Conservation (phyloP, 352 stramenopile genomes). For the Phytophthora uliginosa region DNA sequence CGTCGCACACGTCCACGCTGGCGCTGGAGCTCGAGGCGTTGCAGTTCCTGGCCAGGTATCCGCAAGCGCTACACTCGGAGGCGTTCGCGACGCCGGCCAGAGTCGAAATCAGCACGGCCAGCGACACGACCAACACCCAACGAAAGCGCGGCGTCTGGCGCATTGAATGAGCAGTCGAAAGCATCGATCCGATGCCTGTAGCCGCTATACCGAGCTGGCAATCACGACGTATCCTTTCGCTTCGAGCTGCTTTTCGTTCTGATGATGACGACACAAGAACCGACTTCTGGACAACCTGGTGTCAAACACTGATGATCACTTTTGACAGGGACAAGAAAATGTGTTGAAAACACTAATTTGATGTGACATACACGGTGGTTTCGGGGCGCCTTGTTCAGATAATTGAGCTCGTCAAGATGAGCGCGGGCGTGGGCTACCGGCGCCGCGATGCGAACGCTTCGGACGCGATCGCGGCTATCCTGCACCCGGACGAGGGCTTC, state of each 20-base stretch:
- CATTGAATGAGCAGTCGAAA: constrained; percentile 10
- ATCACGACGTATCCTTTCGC: constrained; percentile 34
- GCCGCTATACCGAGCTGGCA: constrained; percentile 20
- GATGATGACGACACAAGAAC: constrained; percentile 26
- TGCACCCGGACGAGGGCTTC: constrained; percentile 71
- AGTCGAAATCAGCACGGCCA: constrained; percentile 32
- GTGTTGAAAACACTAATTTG: constrained; percentile 4
- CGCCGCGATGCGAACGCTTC: constrained; percentile 76
- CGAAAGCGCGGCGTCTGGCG: constrained; percentile 22
- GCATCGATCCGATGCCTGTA: constrained; percentile 9
- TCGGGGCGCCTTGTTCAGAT: constrained; percentile 4
- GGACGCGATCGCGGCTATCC: constrained; percentile 69
- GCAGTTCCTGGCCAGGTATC: constrained; percentile 79
- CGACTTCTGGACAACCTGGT: constrained; percentile 23
- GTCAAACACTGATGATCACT: constrained; percentile 28
- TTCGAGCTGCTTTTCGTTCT: constrained; percentile 18
- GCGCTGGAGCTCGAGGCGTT: constrained; percentile 25
- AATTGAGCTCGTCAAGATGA: constrained; percentile 44
- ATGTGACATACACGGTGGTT: constrained; percentile 16
- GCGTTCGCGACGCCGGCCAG: constrained; percentile 22
- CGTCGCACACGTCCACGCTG: constrained; percentile 63
- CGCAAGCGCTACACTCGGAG: constrained; percentile 64
- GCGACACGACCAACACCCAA: constrained; percentile 16
- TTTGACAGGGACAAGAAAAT: constrained; percentile 9
- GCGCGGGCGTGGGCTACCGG: constrained; percentile 50